Conservation (phyloP, 1,139 yeast species). For the Pichia sp. region DNA sequence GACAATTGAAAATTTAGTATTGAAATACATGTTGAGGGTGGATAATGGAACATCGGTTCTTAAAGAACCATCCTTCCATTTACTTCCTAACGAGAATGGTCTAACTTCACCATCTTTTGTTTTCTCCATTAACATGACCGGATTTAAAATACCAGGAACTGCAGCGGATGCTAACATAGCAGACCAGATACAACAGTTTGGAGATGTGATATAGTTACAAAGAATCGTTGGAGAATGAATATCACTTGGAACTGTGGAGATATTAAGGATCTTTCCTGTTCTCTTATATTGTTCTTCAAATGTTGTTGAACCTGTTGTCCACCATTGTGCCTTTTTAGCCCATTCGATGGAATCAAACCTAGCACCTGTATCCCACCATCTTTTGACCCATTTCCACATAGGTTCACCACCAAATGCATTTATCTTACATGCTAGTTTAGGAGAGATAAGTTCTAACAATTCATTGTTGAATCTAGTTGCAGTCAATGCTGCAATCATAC, state of each 20-base stretch:
- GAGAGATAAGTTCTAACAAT: conserved; percentile 52
- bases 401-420: conserved; percentile 69
- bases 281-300: conserved; percentile 66
- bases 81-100: conserved; percentile 73
- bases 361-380: conserved; percentile 78
- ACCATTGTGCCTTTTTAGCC: conserved; percentile 69
- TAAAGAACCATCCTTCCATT: conserved; percentile 74
- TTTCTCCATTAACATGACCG: conserved; percentile 79
- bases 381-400: conserved; percentile 55
- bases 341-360: conserved; percentile 72
- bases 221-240: conserved; percentile 80
- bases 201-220: conserved; percentile 75
- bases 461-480: conserved; percentile 73
- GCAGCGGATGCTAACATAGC: conserved; percentile 76
- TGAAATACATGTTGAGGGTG: conserved; percentile 70
- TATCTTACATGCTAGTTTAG: conserved; percentile 61
- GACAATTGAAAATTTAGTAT: conserved; percentile 73
- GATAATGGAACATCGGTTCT: conserved; percentile 72
- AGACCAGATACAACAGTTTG: conserved; percentile 83
- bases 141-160: conserved; percentile 81
- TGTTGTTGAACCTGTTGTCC: conserved; percentile 71
- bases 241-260: conserved; percentile 80
- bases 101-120: conserved; percentile 42
- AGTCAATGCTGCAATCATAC: conserved; percentile 72
- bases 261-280: conserved; percentile 70